These are phyloP conservation scores for Tolypocladium inflatum DNA, from an alignment of 2,329 filamentous ascomycete genomes.

Conservation along the genomic window DNA sequence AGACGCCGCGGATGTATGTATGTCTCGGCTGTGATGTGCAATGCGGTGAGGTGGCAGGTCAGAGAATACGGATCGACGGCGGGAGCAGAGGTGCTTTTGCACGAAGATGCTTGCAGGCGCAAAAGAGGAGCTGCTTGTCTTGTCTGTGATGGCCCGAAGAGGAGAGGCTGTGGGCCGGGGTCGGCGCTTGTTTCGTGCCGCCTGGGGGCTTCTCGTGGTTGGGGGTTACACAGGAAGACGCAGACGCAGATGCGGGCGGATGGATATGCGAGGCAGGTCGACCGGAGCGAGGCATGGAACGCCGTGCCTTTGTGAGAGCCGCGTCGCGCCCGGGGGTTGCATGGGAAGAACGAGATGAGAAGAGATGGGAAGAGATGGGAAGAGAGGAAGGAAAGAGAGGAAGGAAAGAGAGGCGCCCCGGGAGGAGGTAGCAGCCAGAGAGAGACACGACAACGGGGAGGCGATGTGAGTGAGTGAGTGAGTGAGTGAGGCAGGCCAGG, in stretches of 20 bases:
- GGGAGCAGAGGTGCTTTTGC: conserved; percentile 15
- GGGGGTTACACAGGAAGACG: conserved; percentile 2
- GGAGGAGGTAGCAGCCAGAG: background rate
- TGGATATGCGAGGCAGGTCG: background rate
- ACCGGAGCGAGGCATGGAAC: background rate
- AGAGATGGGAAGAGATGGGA: background rate
- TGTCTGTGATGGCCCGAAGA: conserved; percentile 2
- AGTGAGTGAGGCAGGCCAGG: background rate
- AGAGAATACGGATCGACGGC: conserved; percentile 9
- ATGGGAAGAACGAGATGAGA: background rate
- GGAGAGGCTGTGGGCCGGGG: conserved; percentile 3
- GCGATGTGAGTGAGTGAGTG: background rate
- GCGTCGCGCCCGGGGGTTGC: background rate
- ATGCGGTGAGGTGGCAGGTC: conserved; percentile 5
- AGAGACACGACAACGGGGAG: background rate
- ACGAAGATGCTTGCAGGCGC: conserved; percentile 13
- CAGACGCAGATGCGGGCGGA: conserved; percentile 2
- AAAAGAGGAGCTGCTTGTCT: conserved; percentile 10
- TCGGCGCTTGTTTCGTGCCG: conserved; percentile 7
- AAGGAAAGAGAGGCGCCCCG: background rate
- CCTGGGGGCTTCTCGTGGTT: conserved; percentile 2
- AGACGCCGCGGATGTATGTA: conserved; percentile 13
- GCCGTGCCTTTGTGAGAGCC: background rate
- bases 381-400: background rate
- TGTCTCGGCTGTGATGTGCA: conserved; percentile 18